Evolutionary conservation across 2,329 filamentous ascomycete genomes (phyloP).

Genomic region (Verticillium klebahnii): DNA sequence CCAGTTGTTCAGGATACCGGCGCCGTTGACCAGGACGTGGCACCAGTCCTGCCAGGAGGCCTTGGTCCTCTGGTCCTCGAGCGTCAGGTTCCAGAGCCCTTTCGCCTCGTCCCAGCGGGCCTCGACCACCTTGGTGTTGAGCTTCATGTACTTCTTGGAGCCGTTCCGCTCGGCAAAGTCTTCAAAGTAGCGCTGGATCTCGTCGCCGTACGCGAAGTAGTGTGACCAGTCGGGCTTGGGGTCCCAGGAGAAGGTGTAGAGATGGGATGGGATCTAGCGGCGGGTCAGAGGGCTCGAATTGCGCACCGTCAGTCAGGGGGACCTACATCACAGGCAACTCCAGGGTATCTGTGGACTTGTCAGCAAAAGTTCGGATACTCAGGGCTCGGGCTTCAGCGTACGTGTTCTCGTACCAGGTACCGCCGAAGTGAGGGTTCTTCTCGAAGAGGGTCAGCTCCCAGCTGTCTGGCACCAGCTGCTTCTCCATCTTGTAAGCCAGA

Average conservation of each 20-base stretch:
- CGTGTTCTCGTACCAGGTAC: conserved; percentile 22
- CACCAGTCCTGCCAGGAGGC: conserved; percentile 29
- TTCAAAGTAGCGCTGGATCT: conserved; percentile 26
- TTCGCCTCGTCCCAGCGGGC: conserved; percentile 37
- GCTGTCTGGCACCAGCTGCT: conserved; percentile 20
- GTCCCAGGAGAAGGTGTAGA: conserved; percentile 18
- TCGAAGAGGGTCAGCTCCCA: conserved; percentile 26
- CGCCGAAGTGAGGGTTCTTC: conserved; percentile 23
- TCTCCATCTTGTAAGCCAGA: conserved; percentile 24
- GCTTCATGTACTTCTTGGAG: conserved; percentile 35
- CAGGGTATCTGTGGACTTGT: conserved; percentile 8
- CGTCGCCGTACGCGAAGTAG: conserved; percentile 19
- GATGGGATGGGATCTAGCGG: conserved; percentile 7
- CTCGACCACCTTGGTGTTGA: conserved; percentile 35
- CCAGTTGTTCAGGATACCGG: conserved; percentile 46
- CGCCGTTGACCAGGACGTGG: conserved; percentile 42
- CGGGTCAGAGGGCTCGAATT: background rate
- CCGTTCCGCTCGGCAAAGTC: conserved; percentile 23
- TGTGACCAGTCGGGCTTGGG: conserved; percentile 23
- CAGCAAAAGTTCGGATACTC: background rate
- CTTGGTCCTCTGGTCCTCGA: conserved; percentile 19
- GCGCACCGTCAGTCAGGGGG: background rate
- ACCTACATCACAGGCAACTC: conserved; percentile 12
- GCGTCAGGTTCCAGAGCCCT: conserved; percentile 28
- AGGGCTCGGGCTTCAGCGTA: conserved; percentile 7